phyloP scores from a whole-genome alignment of 2,329 filamentous ascomycete species.

The Diplodia seriata region DNA sequence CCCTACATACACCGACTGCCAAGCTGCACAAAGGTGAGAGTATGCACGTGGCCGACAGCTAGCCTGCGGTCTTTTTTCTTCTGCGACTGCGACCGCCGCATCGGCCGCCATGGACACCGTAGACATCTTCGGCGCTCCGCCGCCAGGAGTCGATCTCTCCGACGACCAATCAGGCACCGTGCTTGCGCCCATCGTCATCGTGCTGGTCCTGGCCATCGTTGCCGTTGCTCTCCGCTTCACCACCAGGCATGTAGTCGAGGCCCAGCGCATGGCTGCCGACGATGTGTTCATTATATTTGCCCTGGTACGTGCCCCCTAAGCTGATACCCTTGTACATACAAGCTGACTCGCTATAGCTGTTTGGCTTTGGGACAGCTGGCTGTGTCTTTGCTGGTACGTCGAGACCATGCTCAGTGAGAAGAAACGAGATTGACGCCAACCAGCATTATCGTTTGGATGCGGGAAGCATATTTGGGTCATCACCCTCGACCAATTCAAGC shows the following conservation, averaged over 20 bases:
- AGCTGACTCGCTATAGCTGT: background rate
- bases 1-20: background rate
- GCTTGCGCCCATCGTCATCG: background rate
- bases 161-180: background rate
- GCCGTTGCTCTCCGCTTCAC: background rate
- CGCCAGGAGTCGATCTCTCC: background rate
- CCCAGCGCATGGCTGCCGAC: background rate
- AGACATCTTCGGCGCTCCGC: conserved; percentile 33
- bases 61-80: background rate
- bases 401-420: background rate
- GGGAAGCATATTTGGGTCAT: background rate
- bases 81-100: background rate
- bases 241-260: background rate
- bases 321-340: background rate
- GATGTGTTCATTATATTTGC: background rate
- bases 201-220: conserved; percentile 1
- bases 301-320: background rate
- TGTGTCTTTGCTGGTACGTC: conserved; percentile 5
- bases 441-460: background rate
- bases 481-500: background rate
- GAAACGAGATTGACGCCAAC: background rate
- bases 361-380: background rate
- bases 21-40: too few relatives aligned
- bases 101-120: conserved; percentile 26
- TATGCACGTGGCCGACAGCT: background rate